phyloP scores from a whole-genome alignment of 75 land plant genomes.

The Picea glauca region DNA sequence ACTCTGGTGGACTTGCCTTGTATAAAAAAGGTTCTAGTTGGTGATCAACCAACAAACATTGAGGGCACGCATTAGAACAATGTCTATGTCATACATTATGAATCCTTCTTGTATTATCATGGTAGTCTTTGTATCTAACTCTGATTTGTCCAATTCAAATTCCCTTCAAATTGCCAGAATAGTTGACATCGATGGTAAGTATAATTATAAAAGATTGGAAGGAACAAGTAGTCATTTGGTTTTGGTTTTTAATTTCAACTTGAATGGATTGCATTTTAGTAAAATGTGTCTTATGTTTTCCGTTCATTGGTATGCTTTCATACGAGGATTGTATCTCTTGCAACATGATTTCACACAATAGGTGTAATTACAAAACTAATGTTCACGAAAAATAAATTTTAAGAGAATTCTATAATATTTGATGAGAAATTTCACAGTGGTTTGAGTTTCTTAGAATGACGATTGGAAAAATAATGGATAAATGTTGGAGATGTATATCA shows the following conservation, averaged over 20 bases:
- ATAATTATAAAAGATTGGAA: not conserved
- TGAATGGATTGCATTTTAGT: not conserved
- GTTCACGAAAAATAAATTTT: conserved; percentile 1
- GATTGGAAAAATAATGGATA: not conserved
- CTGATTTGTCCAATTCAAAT: no score
- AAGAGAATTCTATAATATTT: not conserved
- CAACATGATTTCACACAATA: conserved; percentile 79
- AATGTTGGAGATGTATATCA: not conserved
- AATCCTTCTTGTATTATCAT: no score
- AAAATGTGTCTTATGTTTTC: not conserved
- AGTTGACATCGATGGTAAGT: no score
- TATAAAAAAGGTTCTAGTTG: no score
- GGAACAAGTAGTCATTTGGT: no score
- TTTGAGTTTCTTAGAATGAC: not conserved
- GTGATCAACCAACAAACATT: no score
- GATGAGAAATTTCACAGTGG: not conserved
- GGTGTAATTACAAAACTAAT: conserved; percentile 89
- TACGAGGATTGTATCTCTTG: not conserved
- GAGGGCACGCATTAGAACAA: no score
- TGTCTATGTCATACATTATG: no score
- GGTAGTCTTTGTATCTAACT: no score
- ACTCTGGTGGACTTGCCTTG: no score
- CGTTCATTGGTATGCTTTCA: not conserved
- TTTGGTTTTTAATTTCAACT: not conserved
- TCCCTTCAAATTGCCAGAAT: no score